Conservation (phyloP, 495 filamentous ascomycete species). For the Penicillium salamii region DNA sequence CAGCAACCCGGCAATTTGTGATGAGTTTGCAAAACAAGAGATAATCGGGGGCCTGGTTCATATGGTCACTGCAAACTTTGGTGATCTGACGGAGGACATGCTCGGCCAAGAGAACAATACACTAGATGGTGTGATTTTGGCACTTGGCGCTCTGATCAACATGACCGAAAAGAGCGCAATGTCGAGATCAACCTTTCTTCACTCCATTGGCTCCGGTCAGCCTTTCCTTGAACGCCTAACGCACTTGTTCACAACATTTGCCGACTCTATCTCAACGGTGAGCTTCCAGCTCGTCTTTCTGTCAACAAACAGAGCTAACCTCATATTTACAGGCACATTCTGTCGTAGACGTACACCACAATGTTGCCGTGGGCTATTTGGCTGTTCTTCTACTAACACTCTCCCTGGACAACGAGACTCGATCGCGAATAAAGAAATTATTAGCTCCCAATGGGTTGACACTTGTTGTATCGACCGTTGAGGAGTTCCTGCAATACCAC, state of each 20-base stretch:
- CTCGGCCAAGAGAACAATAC: conserved; percentile 45
- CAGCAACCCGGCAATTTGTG: conserved; percentile 65
- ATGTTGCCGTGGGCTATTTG: conserved; percentile 89
- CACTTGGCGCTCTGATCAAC: conserved; percentile 85
- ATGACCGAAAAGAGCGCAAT: conserved; percentile 71
- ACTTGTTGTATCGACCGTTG: conserved; percentile 69
- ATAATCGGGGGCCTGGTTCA: conserved; percentile 55
- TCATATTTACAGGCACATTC: conserved; percentile 65
- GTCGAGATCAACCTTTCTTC: conserved; percentile 43
- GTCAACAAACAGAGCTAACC: conserved; percentile 1
- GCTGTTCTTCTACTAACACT: conserved; percentile 80
- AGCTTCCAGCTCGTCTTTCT: conserved; percentile 4
- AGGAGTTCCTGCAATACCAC: conserved; percentile 81
- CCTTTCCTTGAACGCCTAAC: conserved; percentile 44
- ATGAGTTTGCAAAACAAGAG: conserved; percentile 57
- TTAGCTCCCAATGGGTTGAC: conserved; percentile 60
- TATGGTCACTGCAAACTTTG: conserved; percentile 44
- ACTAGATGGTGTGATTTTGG: conserved; percentile 72
- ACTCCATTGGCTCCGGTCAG: conserved; percentile 12
- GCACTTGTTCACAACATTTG: conserved; percentile 36
- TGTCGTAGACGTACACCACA: conserved; percentile 75
- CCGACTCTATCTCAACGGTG: conserved; percentile 48
- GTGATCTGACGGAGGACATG: conserved; percentile 36
- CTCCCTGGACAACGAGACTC: conserved; percentile 56
- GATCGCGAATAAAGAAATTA: conserved; percentile 45